phyloP scores from a whole-genome alignment of 1,284 basidiomycete species.

The Cryptococcus depauperatus region DNA sequence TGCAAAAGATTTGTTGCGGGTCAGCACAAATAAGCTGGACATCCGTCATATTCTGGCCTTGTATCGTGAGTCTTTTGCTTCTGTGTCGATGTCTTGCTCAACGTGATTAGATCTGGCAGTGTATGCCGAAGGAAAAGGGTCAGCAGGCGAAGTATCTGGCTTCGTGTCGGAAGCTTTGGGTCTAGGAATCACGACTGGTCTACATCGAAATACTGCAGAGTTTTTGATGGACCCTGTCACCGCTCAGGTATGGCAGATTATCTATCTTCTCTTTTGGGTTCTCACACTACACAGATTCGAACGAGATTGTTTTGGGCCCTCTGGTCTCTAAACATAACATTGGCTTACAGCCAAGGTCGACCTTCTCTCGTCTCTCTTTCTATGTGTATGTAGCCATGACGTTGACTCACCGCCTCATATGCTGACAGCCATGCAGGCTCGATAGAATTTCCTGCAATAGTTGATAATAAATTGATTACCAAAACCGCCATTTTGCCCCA shows the following conservation, averaged over 20 bases:
- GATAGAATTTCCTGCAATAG: slow-evolving; percentile 10
- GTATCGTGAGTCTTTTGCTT: slow-evolving; percentile 9
- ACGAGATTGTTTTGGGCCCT: slow-evolving; percentile 12
- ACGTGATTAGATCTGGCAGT: slow-evolving; percentile 1
- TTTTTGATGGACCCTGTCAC: slow-evolving; percentile 14
- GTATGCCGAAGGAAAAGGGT: neutral
- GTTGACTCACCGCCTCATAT: neutral
- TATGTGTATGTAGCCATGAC: slow-evolving; percentile 1
- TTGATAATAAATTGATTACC: slow-evolving; percentile 9
- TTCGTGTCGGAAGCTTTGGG: slow-evolving; percentile 13
- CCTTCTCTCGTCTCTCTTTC: slow-evolving; percentile 10
- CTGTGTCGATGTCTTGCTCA: too few species aligned
- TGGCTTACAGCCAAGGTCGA: slow-evolving; percentile 12
- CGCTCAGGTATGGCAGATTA: neutral
- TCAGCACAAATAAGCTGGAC: slow-evolving; percentile 13
- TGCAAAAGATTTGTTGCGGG: slow-evolving; percentile 9
- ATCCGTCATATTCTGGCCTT: slow-evolving; percentile 12
- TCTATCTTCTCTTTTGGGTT: neutral
- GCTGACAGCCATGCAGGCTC: neutral
- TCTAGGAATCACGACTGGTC: slow-evolving; percentile 8
- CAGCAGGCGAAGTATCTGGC: slow-evolving; percentile 7
- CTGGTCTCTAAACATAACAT: slow-evolving; percentile 8
- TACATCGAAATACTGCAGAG: slow-evolving; percentile 8
- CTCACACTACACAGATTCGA: neutral
- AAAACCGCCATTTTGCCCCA: slow-evolving; percentile 10